Evolutionary conservation across 768 basidiomycete genomes (phyloP).

Genomic region (Cystofilobasidium ferigula): DNA sequence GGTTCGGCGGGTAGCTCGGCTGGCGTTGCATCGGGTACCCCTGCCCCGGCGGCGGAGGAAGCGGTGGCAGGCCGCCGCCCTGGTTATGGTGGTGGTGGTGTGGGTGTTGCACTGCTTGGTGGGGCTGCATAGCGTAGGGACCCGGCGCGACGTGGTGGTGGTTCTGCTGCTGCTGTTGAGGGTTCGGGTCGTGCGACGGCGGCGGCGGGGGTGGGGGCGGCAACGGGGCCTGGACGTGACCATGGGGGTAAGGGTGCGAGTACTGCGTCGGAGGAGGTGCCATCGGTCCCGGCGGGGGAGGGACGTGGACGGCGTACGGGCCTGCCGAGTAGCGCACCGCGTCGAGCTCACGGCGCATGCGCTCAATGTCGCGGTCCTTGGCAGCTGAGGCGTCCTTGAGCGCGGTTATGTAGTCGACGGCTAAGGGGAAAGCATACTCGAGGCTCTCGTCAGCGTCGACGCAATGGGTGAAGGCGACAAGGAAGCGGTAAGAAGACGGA

Average conservation of each 20-base stretch:
- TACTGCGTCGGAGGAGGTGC: not conserved
- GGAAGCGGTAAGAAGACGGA: not conserved
- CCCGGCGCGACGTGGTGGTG: too few species aligned
- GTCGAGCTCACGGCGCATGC: conserved; percentile 10
- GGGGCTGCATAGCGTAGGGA: too few species aligned
- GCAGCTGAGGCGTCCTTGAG: not conserved
- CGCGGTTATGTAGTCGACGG: conserved; percentile 21
- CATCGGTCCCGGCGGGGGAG: not conserved
- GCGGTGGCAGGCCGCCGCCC: too few species aligned
- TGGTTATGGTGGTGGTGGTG: too few species aligned
- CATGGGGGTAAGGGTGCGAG: not conserved
- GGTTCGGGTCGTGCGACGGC: not conserved
- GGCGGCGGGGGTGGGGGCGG: not conserved
- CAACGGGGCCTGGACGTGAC: not conserved
- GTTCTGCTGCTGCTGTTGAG: not conserved
- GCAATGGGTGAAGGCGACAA: not conserved
- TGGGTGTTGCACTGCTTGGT: too few species aligned
- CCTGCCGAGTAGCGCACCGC: not conserved
- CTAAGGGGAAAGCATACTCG: not conserved
- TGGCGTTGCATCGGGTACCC: too few species aligned
- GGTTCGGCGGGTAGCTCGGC: too few species aligned
- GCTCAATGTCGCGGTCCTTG: conserved; percentile 20
- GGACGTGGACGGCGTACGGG: not conserved
- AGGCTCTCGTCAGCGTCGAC: too few species aligned
- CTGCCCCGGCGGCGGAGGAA: too few species aligned